phyloP scores from a whole-genome alignment of 495 filamentous ascomycete genomes.

The Aspergillus coremiiformis region DNA sequence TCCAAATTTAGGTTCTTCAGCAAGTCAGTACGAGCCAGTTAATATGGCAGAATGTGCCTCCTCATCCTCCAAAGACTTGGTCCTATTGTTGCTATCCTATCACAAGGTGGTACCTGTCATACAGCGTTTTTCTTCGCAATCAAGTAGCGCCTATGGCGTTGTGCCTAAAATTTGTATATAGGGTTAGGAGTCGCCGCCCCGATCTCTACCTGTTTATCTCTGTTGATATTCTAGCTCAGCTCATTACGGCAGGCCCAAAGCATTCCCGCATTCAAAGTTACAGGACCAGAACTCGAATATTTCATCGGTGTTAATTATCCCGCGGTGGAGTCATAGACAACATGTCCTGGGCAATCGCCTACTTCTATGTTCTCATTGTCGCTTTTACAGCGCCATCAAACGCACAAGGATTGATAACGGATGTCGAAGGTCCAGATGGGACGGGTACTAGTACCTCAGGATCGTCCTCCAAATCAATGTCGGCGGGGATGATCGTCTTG shows the following conservation, averaged over 20 bases:
- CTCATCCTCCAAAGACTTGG: slow-evolving; percentile 1
- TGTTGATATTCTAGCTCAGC: background rate
- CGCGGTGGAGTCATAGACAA: background rate
- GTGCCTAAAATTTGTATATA: background rate
- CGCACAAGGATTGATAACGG: slow-evolving; percentile 8
- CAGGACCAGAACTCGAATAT: background rate
- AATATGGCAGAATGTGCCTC: background rate
- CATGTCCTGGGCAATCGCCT: slow-evolving; percentile 1
- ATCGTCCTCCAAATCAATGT: slow-evolving; percentile 5
- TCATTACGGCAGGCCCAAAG: background rate
- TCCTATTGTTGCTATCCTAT: slow-evolving; percentile 4
- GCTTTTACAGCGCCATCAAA: slow-evolving; percentile 1
- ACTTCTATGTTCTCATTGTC: background rate
- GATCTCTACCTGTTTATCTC: background rate
- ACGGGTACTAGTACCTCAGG: slow-evolving; percentile 14
- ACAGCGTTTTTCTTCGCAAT: background rate
- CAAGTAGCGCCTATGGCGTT: background rate
- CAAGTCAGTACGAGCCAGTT: background rate
- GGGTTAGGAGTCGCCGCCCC: background rate
- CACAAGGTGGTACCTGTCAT: background rate
- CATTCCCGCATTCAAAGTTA: background rate
- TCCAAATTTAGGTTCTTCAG: background rate
- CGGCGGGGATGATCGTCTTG: slow-evolving; percentile 17
- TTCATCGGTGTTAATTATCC: background rate
- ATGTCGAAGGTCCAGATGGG: slow-evolving; percentile 3